A percentile compares a stretch with the other conserved stretches of the same genome.
Evolutionary conservation across 441 rosid genomes (phyloP).

Genomic region (Jatropha multifida): DNA sequence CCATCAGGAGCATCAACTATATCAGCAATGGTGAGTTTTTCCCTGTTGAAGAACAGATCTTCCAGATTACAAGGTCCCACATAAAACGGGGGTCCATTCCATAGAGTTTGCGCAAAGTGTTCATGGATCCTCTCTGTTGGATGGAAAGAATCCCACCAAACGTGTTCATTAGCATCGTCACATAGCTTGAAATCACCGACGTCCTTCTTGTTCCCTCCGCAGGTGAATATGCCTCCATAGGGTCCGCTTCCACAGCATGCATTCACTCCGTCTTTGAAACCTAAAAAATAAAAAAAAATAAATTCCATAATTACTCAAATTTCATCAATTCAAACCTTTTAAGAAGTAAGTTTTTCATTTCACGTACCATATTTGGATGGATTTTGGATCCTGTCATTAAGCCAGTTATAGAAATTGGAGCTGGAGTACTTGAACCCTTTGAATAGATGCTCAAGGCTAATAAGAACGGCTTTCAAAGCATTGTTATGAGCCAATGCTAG

Average conservation of each 20-base stretch:
- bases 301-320: too few species aligned
- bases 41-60: conserved; percentile 36
- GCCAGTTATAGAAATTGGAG: conserved; percentile 46
- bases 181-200: conserved; percentile 34
- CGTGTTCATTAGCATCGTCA: conserved; percentile 30
- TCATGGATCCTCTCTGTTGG: conserved; percentile 47
- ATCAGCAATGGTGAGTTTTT: conserved; percentile 40
- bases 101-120: conserved; percentile 41
- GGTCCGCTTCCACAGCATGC: conserved; percentile 60
- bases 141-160: conserved; percentile 64
- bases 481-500: conserved; percentile 49
- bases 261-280: conserved; percentile 46
- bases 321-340: too few species aligned
- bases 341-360: too few species aligned
- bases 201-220: conserved; percentile 41
- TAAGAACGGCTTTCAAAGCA: conserved; percentile 39
- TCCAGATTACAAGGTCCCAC: conserved; percentile 41
- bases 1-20: conserved; percentile 31
- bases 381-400: conserved; percentile 32
- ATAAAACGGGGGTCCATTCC: conserved; percentile 34
- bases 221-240: conserved; percentile 33
- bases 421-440: conserved; percentile 43
- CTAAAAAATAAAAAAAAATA: conserved; percentile 21
- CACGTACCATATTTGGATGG: conserved; percentile 40
- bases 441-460: conserved; percentile 34